These are phyloP conservation scores for Tremella mesenterica DNA, from an alignment of 768 basidiomycete genomes.

Conservation along the genomic window DNA sequence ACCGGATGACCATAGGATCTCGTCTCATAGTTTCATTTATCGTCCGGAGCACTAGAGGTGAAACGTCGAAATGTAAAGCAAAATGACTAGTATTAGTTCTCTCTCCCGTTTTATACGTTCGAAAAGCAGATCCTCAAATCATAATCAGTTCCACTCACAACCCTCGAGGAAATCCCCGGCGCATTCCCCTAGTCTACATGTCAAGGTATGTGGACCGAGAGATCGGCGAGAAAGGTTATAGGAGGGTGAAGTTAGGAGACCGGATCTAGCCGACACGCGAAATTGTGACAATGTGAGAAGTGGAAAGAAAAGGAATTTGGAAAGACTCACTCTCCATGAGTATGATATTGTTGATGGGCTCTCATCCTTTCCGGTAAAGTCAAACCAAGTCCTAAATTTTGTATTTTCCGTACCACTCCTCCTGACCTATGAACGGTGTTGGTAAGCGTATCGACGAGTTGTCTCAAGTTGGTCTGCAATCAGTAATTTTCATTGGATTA, in stretches of 20 bases:
- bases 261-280: too few species aligned
- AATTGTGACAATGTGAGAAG: too few species aligned
- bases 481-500: not conserved
- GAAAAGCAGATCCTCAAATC: not conserved
- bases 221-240: too few species aligned
- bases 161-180: too few species aligned
- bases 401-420: slow-evolving; percentile 39
- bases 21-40: slow-evolving; percentile 33
- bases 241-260: too few species aligned
- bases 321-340: slow-evolving; percentile 40
- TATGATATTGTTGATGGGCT: slow-evolving; percentile 41
- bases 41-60: slow-evolving; percentile 32
- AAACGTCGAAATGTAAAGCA: slow-evolving; percentile 39
- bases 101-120: not conserved
- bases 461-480: slow-evolving; percentile 34
- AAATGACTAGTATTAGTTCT: slow-evolving; percentile 30
- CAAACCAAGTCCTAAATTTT: slow-evolving; percentile 34
- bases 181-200: too few species aligned
- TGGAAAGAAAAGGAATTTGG: too few species aligned
- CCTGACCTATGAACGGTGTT: slow-evolving; percentile 33
- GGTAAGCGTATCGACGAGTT: slow-evolving; percentile 32
- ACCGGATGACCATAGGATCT: slow-evolving; percentile 38
- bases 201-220: too few species aligned
- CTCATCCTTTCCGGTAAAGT: slow-evolving; percentile 38
- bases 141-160: too few species aligned